phyloP scores from a whole-genome alignment of 768 basidiomycete genomes.

The Naganishia kalamii region DNA sequence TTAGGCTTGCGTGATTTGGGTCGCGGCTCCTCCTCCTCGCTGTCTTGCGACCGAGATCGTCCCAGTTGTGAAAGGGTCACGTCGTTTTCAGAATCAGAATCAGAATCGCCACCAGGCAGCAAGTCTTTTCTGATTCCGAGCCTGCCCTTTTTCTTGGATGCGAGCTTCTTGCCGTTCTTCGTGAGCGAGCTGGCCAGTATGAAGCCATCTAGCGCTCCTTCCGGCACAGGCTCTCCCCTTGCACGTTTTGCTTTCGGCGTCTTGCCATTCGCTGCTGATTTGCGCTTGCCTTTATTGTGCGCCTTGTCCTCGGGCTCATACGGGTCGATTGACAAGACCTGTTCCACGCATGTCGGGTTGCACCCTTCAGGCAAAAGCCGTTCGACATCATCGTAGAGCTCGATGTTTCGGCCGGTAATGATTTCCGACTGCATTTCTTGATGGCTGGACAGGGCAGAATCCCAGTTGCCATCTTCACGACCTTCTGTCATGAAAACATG shows the following conservation, averaged over 20 bases:
- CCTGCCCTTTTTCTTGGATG: slow-evolving; percentile 9
- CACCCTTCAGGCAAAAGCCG: slow-evolving; percentile 72
- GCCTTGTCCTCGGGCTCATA: slow-evolving; percentile 38
- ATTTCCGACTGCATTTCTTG: slow-evolving; percentile 83
- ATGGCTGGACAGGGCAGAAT: slow-evolving; percentile 77
- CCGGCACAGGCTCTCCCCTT: slow-evolving; percentile 42
- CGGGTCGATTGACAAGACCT: slow-evolving; percentile 68
- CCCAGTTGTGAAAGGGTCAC: slow-evolving; percentile 1
- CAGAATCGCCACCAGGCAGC: slow-evolving; percentile 7
- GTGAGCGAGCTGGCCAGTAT: slow-evolving; percentile 21
- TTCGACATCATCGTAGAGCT: slow-evolving; percentile 86
- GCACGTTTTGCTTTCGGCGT: slow-evolving; percentile 19
- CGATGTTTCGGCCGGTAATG: slow-evolving; percentile 73
- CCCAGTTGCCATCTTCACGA: slow-evolving; percentile 84
- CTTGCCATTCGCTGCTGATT: slow-evolving; percentile 20
- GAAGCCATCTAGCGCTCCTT: slow-evolving; percentile 41
- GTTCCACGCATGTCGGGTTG: slow-evolving; percentile 71
- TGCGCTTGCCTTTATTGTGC: slow-evolving; percentile 19
- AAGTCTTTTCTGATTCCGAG: not conserved
- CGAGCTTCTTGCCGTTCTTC: slow-evolving; percentile 17
- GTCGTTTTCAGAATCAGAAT: slow-evolving; percentile 1
- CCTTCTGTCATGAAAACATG: slow-evolving; percentile 84
- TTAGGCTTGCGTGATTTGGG: not conserved
- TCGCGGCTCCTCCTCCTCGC: slow-evolving; percentile 1
- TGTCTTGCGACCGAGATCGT: not conserved